A percentile compares a stretch with the other conserved stretches of the same genome.
phyloP scores from a whole-genome alignment of 192 early-diverging fungal species.

The Chytriomyces hyalinus region DNA sequence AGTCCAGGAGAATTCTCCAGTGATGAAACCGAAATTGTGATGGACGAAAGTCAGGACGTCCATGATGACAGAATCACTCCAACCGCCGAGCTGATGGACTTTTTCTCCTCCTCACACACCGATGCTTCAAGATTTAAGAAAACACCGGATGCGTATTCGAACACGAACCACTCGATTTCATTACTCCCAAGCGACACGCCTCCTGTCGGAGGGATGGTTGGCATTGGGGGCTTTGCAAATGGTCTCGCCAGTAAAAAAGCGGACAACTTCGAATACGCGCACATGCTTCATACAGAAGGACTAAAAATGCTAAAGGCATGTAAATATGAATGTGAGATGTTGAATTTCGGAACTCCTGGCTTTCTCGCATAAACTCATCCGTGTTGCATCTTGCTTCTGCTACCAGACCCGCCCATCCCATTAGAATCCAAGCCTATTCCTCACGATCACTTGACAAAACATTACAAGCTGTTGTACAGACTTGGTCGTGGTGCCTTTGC shows the following conservation, averaged over 20 bases:
- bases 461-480: constrained; percentile 67
- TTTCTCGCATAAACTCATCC: too few relatives aligned
- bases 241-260: background rate
- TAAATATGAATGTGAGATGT: constrained; percentile 13
- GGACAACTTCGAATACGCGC: background rate
- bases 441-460: constrained; percentile 70
- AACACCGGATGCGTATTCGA: too few relatives aligned
- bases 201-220: constrained; percentile 9
- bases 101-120: background rate
- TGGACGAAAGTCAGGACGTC: background rate
- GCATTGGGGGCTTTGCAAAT: background rate
- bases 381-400: background rate
- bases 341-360: too few relatives aligned
- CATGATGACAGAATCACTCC: background rate
- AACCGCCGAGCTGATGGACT: background rate
- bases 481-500: constrained; percentile 86
- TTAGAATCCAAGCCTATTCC: constrained; percentile 4
- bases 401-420: background rate
- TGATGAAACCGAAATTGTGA: background rate
- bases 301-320: background rate
- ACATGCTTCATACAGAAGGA: constrained; percentile 13
- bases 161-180: too few relatives aligned
- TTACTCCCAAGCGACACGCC: too few relatives aligned
- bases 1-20: too few relatives aligned
- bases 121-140: too few relatives aligned